Evolutionary conservation across 495 filamentous ascomycete genomes (phyloP).

Genomic region (Hypoxylon rickii): DNA sequence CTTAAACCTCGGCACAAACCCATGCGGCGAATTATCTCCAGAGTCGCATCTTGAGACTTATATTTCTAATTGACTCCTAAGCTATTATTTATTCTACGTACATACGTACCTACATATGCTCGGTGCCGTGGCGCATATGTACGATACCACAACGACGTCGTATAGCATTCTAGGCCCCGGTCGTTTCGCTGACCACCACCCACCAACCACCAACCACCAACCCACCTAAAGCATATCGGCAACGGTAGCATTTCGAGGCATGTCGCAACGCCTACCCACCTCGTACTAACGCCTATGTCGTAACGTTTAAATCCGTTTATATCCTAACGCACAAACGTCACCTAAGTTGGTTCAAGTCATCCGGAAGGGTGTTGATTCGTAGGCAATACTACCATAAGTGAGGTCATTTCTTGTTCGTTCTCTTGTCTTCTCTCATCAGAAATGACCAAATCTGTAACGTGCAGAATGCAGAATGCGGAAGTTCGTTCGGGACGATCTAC

Average conservation of each 20-base stretch:
- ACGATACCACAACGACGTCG: neutral
- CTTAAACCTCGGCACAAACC: too few species aligned
- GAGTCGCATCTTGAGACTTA: neutral
- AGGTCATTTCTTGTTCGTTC: conserved; percentile 5
- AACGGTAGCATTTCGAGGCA: too few species aligned
- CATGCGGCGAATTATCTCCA: neutral
- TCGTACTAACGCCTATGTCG: neutral
- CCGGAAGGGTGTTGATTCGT: conserved; percentile 4
- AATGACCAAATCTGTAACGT: conserved; percentile 8
- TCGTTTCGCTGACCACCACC: conserved; percentile 26
- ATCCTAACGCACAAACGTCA: conserved; percentile 4
- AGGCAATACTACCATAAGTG: conserved; percentile 7
- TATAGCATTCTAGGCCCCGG: too few species aligned
- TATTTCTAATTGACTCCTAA: conserved; percentile 2
- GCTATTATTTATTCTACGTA: too few species aligned
- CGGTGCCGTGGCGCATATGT: too few species aligned
- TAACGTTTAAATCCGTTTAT: conserved; percentile 26
- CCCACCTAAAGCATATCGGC: conserved; percentile 5
- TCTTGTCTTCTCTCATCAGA: neutral
- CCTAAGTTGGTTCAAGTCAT: conserved; percentile 23
- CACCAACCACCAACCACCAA: neutral
- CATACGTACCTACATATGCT: too few species aligned
- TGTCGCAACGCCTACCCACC: conserved; percentile 7
- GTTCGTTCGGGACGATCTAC: too few species aligned
- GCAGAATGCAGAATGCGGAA: too few species aligned